Evolutionary conservation across 345 rosid species (phyloP).

Genomic region (Hibiscus tridactylites): DNA sequence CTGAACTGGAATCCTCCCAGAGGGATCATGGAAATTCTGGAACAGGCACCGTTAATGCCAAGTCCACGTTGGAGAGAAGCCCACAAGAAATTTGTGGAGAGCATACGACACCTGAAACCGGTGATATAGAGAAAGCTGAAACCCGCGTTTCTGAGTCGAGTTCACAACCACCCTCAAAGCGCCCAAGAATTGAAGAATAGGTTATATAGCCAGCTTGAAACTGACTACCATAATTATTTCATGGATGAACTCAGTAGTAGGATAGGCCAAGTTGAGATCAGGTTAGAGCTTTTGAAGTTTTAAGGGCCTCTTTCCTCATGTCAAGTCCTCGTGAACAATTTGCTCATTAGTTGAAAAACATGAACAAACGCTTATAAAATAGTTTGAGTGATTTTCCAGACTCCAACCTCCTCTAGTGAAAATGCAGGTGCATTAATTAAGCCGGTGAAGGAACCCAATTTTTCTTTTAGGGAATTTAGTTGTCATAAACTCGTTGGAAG

Average conservation of each 20-base stretch:
- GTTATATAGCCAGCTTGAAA: neutral
- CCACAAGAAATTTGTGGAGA: slow-evolving; percentile 20
- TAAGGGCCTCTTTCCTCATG: slow-evolving; percentile 8
- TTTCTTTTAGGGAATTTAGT: neutral
- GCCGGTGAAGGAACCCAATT: neutral
- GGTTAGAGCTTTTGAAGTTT: slow-evolving; percentile 16
- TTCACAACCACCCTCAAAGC: slow-evolving; percentile 38
- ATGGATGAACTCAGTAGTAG: slow-evolving; percentile 16
- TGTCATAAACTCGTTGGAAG: neutral
- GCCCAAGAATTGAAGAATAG: slow-evolving; percentile 40
- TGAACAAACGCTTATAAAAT: slow-evolving; percentile 11
- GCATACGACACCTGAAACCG: slow-evolving; percentile 19
- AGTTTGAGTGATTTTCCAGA: slow-evolving; percentile 8
- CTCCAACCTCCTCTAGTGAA: slow-evolving; percentile 8
- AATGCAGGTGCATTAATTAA: neutral
- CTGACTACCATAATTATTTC: slow-evolving; percentile 11
- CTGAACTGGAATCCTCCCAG: slow-evolving; percentile 28
- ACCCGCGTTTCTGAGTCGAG: slow-evolving; percentile 18
- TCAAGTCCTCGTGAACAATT: slow-evolving; percentile 8
- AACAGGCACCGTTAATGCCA: neutral
- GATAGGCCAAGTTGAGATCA: slow-evolving; percentile 20
- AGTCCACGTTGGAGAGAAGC: slow-evolving; percentile 18
- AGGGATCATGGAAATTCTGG: slow-evolving; percentile 15
- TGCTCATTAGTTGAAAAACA: slow-evolving; percentile 4
- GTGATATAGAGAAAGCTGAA: slow-evolving; percentile 18